These are phyloP conservation scores for Alternaria atra DNA, from an alignment of 2,329 filamentous ascomycete species.

Conservation along the genomic window DNA sequence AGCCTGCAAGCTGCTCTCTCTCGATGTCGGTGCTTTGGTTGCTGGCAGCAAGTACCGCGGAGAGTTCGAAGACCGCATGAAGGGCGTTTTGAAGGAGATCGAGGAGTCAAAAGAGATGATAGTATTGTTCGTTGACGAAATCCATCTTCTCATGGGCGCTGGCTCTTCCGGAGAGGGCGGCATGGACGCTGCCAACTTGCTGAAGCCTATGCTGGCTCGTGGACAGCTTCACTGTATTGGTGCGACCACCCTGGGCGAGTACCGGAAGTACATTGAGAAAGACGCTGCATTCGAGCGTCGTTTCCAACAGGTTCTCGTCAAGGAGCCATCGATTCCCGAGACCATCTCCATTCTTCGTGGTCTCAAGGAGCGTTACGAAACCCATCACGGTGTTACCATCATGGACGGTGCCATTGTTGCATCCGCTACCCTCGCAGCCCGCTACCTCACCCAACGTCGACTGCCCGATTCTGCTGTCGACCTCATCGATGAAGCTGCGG, in stretches of 20 bases:
- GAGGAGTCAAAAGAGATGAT: slow-evolving; percentile 95
- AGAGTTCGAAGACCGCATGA: slow-evolving; percentile 99
- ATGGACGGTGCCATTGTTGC: slow-evolving; percentile 92
- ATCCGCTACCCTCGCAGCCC: slow-evolving; percentile 87
- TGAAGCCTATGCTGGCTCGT: slow-evolving; percentile 97
- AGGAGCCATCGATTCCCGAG: slow-evolving; percentile 87
- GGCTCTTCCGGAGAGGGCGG: slow-evolving; percentile 93
- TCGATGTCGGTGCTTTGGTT: slow-evolving; percentile 94
- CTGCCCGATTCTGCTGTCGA: slow-evolving; percentile 97
- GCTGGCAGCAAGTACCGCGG: slow-evolving; percentile 98
- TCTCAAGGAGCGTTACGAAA: slow-evolving; percentile 96
- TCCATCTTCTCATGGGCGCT: slow-evolving; percentile 97
- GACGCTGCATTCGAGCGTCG: slow-evolving; percentile 97
- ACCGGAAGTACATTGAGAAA: slow-evolving; percentile 99
- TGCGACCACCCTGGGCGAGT: slow-evolving; percentile 92
- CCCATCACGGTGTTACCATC: slow-evolving; percentile 97
- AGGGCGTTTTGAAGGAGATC: slow-evolving; percentile 97
- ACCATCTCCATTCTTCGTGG: slow-evolving; percentile 98
- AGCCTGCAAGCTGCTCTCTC: slow-evolving; percentile 89
- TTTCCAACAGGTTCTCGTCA: slow-evolving; percentile 98
- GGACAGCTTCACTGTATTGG: slow-evolving; percentile 98
- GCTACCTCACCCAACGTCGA: slow-evolving; percentile 89
- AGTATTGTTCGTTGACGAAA: slow-evolving; percentile 97
- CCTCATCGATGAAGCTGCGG: slow-evolving; percentile 93
- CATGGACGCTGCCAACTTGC: slow-evolving; percentile 97